Conservation (phyloP, 2,329 filamentous ascomycete species). For the Elsinoe arachidis region DNA sequence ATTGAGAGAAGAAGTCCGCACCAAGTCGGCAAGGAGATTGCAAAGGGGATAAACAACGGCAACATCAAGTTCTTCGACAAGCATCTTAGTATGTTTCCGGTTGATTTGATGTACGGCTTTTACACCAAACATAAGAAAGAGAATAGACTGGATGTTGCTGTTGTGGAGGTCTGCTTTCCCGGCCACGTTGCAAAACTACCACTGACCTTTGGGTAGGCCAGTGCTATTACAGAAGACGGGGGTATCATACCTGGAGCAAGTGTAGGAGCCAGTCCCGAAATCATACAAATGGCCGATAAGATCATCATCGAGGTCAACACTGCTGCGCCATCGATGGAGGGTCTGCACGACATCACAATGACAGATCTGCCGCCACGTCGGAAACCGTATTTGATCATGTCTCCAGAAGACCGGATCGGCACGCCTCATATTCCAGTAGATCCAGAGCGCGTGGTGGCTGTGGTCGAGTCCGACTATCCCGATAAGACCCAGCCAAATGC, state of each 20-base stretch:
- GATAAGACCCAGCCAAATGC: conserved; percentile 68
- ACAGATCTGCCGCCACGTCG: conserved; percentile 71
- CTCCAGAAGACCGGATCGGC: conserved; percentile 78
- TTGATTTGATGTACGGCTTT: conserved; percentile 65
- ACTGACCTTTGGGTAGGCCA: conserved; percentile 45
- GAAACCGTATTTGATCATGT: conserved; percentile 80
- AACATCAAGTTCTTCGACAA: conserved; percentile 91
- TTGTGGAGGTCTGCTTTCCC: conserved; percentile 47
- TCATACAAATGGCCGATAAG: conserved; percentile 87
- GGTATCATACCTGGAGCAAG: conserved; percentile 81
- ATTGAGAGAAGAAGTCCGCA: conserved; percentile 77
- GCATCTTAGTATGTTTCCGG: conserved; percentile 85
- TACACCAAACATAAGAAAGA: conserved; percentile 73
- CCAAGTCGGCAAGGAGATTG: conserved; percentile 83
- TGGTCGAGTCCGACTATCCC: conserved; percentile 77
- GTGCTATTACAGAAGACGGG: conserved; percentile 78
- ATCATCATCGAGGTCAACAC: conserved; percentile 93
- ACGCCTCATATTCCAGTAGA: conserved; percentile 75
- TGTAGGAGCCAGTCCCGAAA: conserved; percentile 75
- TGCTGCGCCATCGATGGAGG: conserved; percentile 72
- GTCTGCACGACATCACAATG: conserved; percentile 84
- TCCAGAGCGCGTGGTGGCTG: conserved; percentile 72
- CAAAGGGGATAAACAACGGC: conserved; percentile 82
- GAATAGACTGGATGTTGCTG: conserved; percentile 70
- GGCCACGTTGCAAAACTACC: neutral